phyloP scores from a whole-genome alignment of 345 rosid genomes.

The Psidium friedrichsthalianum region DNA sequence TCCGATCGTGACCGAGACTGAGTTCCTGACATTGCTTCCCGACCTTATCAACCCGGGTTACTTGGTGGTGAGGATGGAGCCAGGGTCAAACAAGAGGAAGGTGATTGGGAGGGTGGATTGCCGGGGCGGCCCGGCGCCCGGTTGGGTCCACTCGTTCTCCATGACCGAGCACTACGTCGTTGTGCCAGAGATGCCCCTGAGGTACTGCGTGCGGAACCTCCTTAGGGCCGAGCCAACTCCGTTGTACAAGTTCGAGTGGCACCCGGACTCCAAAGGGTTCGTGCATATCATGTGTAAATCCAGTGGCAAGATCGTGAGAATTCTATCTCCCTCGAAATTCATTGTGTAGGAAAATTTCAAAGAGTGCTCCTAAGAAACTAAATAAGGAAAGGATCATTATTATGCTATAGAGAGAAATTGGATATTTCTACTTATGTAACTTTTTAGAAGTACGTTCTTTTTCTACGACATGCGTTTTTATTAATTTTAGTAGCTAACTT shows the following conservation, averaged over 20 bases:
- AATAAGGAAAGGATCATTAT: not conserved
- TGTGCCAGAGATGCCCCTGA: conserved; percentile 88
- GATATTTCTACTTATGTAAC: not conserved
- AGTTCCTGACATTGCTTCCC: conserved; percentile 74
- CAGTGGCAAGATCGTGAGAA: conserved; percentile 74
- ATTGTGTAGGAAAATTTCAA: not conserved
- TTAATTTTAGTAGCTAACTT: not conserved
- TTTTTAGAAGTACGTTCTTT: not conserved
- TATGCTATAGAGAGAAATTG: not conserved
- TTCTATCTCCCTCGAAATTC: not conserved
- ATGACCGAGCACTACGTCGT: conserved; percentile 73
- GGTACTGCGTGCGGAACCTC: conserved; percentile 69
- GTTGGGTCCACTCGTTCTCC: conserved; percentile 97
- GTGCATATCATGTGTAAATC: conserved; percentile 79
- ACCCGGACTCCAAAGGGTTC: conserved; percentile 62
- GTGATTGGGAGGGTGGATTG: conserved; percentile 75
- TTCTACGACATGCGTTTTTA: too few relatives aligned
- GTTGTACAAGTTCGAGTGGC: conserved; percentile 88
- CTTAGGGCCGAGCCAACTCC: conserved; percentile 91
- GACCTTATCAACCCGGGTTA: conserved; percentile 74
- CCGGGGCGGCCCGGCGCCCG: conserved; percentile 73
- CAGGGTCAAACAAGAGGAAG: conserved; percentile 70
- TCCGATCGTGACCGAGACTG: conserved; percentile 69
- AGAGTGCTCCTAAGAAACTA: not conserved
- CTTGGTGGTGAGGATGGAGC: conserved; percentile 68